A percentile compares a stretch with the other conserved stretches of the same genome.
Conservation (phyloP, 768 basidiomycete species). For the Boletus subparvulus region DNA sequence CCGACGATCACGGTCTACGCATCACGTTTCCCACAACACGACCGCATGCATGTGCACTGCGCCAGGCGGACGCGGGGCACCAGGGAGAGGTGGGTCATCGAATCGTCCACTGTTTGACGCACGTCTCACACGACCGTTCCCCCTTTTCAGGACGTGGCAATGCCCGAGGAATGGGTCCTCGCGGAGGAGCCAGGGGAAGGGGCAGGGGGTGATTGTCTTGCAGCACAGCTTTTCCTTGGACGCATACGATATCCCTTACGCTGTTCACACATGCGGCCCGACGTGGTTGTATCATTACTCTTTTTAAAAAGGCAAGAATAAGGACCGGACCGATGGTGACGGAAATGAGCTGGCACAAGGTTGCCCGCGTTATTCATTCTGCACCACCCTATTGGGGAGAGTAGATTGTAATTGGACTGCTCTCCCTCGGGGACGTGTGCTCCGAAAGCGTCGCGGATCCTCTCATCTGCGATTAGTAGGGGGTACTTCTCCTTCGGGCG, state of each 20-base stretch:
- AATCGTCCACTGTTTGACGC: neutral
- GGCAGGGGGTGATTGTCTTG: constrained; percentile 29
- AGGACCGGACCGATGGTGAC: neutral
- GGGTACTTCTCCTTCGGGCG: neutral
- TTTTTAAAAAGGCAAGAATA: neutral
- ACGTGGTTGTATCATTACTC: neutral
- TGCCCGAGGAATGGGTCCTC: constrained; percentile 26
- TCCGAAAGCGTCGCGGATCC: neutral
- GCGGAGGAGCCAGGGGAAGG: constrained; percentile 31
- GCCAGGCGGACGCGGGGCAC: constrained; percentile 35
- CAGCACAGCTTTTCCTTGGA: neutral
- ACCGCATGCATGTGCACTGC: neutral
- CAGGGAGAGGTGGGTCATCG: constrained; percentile 37
- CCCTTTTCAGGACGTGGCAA: constrained; percentile 26
- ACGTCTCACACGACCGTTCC: neutral
- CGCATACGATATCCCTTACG: constrained; percentile 4
- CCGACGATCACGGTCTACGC: neutral
- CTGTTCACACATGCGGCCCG: neutral
- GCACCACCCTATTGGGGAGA: neutral
- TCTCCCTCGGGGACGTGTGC: constrained; percentile 1
- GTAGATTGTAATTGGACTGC: neutral
- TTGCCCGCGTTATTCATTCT: neutral
- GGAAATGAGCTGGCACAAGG: neutral
- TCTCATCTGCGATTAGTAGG: neutral
- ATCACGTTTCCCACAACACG: neutral